Evolutionary conservation across 345 rosid species (phyloP).

Genomic region (Physaria fendleri): DNA sequence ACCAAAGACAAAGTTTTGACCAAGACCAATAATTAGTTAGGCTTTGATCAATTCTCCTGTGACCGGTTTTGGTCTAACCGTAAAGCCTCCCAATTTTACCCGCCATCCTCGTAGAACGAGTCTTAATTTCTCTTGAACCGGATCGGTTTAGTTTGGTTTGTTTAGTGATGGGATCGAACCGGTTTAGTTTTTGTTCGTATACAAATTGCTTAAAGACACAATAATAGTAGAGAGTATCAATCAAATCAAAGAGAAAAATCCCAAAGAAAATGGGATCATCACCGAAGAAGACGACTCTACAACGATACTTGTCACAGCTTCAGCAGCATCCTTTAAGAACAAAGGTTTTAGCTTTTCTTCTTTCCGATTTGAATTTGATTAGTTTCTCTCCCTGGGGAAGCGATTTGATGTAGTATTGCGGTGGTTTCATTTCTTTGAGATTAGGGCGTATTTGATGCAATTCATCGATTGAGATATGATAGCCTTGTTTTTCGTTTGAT

Average conservation of each 20-base stretch:
- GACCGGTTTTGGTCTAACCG: no score
- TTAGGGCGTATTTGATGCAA: not conserved
- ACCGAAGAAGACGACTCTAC: slow-evolving; percentile 69
- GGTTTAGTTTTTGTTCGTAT: slow-evolving; percentile 9
- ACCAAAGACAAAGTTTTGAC: slow-evolving; percentile 28
- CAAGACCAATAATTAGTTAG: slow-evolving; percentile 13
- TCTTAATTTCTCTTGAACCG: slow-evolving; percentile 10
- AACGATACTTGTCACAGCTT: slow-evolving; percentile 68
- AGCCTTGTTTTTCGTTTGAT: not conserved
- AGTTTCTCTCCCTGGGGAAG: no score
- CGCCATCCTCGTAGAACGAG: slow-evolving; percentile 27
- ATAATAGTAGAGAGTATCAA: no score
- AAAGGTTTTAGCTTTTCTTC: slow-evolving; percentile 38
- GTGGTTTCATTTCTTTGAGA: not conserved
- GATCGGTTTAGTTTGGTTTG: slow-evolving; percentile 7
- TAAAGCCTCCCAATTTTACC: slow-evolving; percentile 29
- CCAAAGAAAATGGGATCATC: slow-evolving; percentile 57
- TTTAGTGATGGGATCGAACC: not conserved
- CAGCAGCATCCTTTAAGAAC: slow-evolving; percentile 80
- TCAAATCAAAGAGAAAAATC: slow-evolving; percentile 3
- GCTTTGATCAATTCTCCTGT: slow-evolving; percentile 27
- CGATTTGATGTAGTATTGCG: no score
- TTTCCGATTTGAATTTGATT: not conserved
- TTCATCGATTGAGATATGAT: slow-evolving; percentile 2
- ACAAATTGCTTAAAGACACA: no score